Evolutionary conservation across 75 land plant species (phyloP), one percentile per base, ranked within the genome.

Genomic region (Cryptomeria japonica): DNA sequence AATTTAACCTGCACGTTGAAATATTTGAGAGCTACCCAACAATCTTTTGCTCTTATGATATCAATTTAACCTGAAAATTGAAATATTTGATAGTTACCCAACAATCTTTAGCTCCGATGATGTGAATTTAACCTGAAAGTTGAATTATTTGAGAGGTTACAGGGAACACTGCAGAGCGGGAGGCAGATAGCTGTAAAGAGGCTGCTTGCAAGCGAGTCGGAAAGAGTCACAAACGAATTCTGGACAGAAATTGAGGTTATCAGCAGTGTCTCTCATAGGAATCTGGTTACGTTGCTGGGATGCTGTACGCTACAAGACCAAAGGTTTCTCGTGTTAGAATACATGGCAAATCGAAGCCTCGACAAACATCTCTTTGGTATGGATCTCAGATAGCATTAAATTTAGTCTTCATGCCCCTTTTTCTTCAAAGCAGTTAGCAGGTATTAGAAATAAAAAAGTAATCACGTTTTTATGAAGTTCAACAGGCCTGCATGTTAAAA

Each of bases 261-360:
- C 13, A 10, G 79, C 8, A 49, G 53, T n/a, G 89, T 88, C 19
- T 42, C 19, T 3, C 89, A 88, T 75, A 38, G 88, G 3, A 88
- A 88, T 84, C 87, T 88, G 18, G 77, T 88, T 8, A 19, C 58
- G 39, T 75, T 88, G 49, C 47, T 86, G 1, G 89, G 89, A 38
- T 88, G 89, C 41, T 88, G 89, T 53, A 42, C 46, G 1, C 38
- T 37, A 25, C 88, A 41, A 22, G 13, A 22, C 13, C 88, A 88
- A 39, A 61, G 88, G 22, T 19, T 88, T 13, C 86, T 88, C 28
- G 89, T 88, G 3, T 88, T 36, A 19, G 89, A 88, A 58, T 88
- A 84, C 55, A 41, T 88, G 80, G 8, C 38, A 37, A 88, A 88
- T 38, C 10, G 36, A 37, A 88, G 86, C 49, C 87, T 88, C 14